Base-by-base conservation (phyloP, 345 rosid genomes). In the Populus simonii region DNA sequence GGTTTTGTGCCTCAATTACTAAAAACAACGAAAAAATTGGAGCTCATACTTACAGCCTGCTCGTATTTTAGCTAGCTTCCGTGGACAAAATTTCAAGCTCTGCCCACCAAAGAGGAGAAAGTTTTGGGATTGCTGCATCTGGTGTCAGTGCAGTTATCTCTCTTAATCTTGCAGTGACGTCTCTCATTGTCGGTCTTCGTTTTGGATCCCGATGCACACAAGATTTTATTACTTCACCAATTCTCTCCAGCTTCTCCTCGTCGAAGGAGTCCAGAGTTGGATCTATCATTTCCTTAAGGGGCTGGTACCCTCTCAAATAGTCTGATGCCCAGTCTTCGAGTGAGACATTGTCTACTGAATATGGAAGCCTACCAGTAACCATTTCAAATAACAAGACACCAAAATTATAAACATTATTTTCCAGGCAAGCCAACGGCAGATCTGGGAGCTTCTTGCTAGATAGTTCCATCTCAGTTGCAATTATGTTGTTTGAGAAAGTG, bases 91-190 rank as follows among this genome's bases (percentile, higher is more conserved):
- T 92, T 86, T 94, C 98, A 72, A 96, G 93, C 77, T 96, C 98
- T 36, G 97, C 97, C 97, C 99, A 94, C 99, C 97, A 96, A 67
- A 90, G 89, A 71, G 97, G 94, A 79, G 97, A 94, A 53, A 82
- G 69, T 86, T 92, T 90, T 23, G 98, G 98, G 16, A 84, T 82
- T 61, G 94, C 98, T 74, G 82, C 87, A 20, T 87, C 93, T 20
- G 93, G 93, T 80, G 70, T 87, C 86, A 96, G 76, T 47, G 89
- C 82, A 35, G 94, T 96, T 74, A 91, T 89, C 85, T 87, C 94
- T 75, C 79, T 89, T 76, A 96, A 81, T 84, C 78, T 91, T 31
- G 86, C 90, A 31, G 85, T 79, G 47, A 92, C 70, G 68, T 85
- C 88, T 72, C 82, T 84, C 89, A 92, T 91, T 74, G 84, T 76